A percentile compares a stretch with the other conserved stretches of the same genome.
Evolutionary conservation across 2,329 filamentous ascomycete genomes (phyloP).

Genomic region (Catunica adiposa): DNA sequence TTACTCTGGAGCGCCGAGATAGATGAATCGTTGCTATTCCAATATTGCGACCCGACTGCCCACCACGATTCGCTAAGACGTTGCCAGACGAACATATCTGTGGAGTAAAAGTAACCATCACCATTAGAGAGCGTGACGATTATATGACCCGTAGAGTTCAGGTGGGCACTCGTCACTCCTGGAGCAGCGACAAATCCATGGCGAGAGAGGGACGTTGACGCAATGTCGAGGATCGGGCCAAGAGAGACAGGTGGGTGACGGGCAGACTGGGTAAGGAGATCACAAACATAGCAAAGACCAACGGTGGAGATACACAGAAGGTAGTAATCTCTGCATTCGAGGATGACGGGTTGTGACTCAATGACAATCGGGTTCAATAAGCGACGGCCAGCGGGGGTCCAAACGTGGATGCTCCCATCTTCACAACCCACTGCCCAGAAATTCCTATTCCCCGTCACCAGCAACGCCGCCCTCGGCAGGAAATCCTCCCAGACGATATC

Average conservation of each 20-base stretch:
- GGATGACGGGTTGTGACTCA: conserved; percentile 83
- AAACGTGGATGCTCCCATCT: conserved; percentile 76
- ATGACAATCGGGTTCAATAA: conserved; percentile 71
- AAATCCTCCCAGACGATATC: conserved; percentile 86
- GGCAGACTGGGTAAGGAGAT: conserved; percentile 64
- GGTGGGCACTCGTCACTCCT: conserved; percentile 73
- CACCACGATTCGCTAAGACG: conserved; percentile 95
- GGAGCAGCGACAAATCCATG: conserved; percentile 62
- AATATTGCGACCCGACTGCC: conserved; percentile 95
- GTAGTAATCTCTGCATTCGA: conserved; percentile 82
- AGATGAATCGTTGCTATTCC: conserved; percentile 91
- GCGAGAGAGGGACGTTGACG: conserved; percentile 58
- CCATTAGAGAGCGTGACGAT: conserved; percentile 87
- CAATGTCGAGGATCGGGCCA: conserved; percentile 74
- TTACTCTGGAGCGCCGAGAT: conserved; percentile 64
- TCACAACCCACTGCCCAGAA: conserved; percentile 92
- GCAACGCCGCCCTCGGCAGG: conserved; percentile 67
- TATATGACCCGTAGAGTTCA: conserved; percentile 75
- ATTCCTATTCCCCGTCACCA: conserved; percentile 75
- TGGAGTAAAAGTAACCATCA: conserved; percentile 81
- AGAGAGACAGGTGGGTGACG: conserved; percentile 83
- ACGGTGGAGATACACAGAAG: conserved; percentile 76
- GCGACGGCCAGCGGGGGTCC: conserved; percentile 81
- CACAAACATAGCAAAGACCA: conserved; percentile 87
- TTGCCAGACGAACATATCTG: conserved; percentile 80